Conservation (phyloP, 2,329 filamentous ascomycete genomes). For the Ophiostoma angusticollis region DNA sequence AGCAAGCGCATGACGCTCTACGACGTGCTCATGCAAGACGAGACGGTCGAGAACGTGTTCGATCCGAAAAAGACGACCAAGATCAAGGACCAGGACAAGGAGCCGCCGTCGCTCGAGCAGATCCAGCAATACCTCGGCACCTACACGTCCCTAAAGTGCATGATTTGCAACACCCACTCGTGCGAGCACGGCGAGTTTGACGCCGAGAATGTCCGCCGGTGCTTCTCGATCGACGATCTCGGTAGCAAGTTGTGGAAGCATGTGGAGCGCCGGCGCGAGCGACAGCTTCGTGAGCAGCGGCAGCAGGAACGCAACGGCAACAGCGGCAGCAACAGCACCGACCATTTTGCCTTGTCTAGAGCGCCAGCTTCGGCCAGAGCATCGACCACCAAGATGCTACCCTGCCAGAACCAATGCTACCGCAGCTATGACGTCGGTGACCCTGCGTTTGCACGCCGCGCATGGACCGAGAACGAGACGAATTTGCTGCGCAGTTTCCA, state of each 20-base stretch:
- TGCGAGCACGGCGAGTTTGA: conserved; percentile 50
- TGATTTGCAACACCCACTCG: conserved; percentile 47
- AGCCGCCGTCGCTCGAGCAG: conserved; percentile 21
- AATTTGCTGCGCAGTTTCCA: conserved; percentile 35
- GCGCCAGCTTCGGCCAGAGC: not conserved
- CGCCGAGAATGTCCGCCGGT: conserved; percentile 36
- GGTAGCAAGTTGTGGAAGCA: conserved; percentile 12
- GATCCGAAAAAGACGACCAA: conserved; percentile 42
- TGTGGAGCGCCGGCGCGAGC: conserved; percentile 12
- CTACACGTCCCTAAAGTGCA: conserved; percentile 41
- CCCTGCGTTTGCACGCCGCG: conserved; percentile 20
- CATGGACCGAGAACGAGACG: conserved; percentile 38
- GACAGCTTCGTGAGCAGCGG: conserved; percentile 17
- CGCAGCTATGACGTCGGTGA: conserved; percentile 22
- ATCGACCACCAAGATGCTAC: conserved; percentile 9
- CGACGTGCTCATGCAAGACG: conserved; percentile 40
- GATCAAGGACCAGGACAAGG: conserved; percentile 22
- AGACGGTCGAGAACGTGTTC: conserved; percentile 39
- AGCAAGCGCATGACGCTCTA: conserved; percentile 33
- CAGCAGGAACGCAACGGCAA: not conserved
- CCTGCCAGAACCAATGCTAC: conserved; percentile 33
- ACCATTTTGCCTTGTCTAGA: too few species aligned
- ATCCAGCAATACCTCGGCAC: conserved; percentile 39
- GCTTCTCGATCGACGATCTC: conserved; percentile 35
- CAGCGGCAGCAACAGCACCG: not conserved